Evolutionary conservation across 1,284 basidiomycete species (phyloP), one percentile per base, ranked within the genome.

Genomic region (Marasmius fiardii): DNA sequence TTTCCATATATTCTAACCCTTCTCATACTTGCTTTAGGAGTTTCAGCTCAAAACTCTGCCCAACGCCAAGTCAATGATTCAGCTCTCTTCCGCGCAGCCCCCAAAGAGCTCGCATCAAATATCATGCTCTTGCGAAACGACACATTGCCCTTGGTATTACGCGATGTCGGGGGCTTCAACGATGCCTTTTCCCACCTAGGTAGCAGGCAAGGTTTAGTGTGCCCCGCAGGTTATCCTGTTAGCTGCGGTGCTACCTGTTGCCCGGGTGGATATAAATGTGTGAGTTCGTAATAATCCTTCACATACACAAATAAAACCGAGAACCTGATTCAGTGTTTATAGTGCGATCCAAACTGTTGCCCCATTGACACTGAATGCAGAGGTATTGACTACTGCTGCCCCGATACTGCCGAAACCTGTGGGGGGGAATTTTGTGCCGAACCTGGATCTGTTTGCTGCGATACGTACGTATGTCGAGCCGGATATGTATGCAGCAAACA

Each of bases 141-240:
- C 21, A 44, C 43, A 1, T 20, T 3, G 18, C 18, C 43, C 21
- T 44, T 44, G 43, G 23, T 20, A 12, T 44, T 24, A 12, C 3
- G 43, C 20, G 43, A 20, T 4, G 18, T 24, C 20, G 43, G 18
- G 11, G 6, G 3, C 43, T 12, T 20, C 43, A 20, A 7, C n/a
- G n/a, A n/a, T n/a, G n/a, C n/a, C 14, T 20, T 44, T 20, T 12
- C 12, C 43, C 14, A 44, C 2, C 6, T 44, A 24, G 11, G 21
- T 20, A 2, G 43, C 43, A 44, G 43, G 43, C 2, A 44, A 44
- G 43, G 12, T 20, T 12, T 11, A 44, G 14, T 3, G 21, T 44
- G 43, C 43, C 43, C 43, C 18, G 43, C 43, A 44, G 43, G 43
- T 6, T 44, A 44, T 44, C 43, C 43, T 44, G 43, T 44, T 44